phyloP scores from a whole-genome alignment of 371 early-diverging fungal species.

The Syncephalis fuscata region DNA sequence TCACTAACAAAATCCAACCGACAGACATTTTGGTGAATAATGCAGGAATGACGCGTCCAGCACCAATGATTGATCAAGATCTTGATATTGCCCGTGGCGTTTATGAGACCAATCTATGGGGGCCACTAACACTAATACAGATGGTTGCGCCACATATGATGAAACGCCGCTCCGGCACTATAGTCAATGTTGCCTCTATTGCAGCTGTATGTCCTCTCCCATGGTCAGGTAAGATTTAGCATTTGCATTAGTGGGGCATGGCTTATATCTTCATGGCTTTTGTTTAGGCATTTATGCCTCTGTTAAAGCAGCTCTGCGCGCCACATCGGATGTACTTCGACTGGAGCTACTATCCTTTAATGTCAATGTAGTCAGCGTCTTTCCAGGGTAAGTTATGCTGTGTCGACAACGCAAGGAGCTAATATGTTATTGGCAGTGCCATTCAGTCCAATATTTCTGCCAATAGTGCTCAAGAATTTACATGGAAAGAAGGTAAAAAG shows the following conservation, averaged over 20 bases:
- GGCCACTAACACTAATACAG: neutral
- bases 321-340: neutral
- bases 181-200: neutral
- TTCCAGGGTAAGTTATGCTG: neutral
- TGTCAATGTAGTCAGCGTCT: neutral
- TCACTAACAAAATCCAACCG: neutral
- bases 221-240: neutral
- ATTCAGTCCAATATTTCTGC: no score
- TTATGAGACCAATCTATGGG: neutral
- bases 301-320: neutral
- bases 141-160: neutral
- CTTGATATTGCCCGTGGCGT: neutral
- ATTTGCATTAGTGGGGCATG: neutral
- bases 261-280: neutral
- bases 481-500: no score
- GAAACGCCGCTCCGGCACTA: neutral
- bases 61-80: neutral
- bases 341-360: neutral
- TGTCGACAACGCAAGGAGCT: no score
- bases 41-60: neutral
- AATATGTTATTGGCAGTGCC: no score
- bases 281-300: neutral
- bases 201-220: neutral
- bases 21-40: conserved; percentile 1
- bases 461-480: no score